Evolutionary conservation across 2,329 filamentous ascomycete species (phyloP).

Genomic region (Nannizziopsis arthrosporioides): DNA sequence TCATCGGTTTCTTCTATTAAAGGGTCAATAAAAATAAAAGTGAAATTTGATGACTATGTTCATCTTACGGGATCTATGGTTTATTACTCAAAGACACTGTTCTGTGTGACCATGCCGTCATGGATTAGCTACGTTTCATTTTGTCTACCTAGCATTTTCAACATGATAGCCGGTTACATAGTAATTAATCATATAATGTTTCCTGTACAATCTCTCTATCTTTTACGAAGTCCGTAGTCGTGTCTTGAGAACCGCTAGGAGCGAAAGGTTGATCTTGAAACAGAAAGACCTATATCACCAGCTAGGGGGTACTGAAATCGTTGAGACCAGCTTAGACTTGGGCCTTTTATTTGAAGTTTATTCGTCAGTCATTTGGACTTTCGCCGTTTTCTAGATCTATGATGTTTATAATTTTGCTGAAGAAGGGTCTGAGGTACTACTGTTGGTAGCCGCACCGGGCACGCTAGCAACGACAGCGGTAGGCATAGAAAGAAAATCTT

Average conservation of each 20-base stretch:
- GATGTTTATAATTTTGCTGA: neutral
- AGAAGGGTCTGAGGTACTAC: neutral
- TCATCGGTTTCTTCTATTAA: slow-evolving; percentile 99
- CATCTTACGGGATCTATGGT: slow-evolving; percentile 5
- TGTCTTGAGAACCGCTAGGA: too few species aligned
- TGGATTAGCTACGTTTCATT: neutral
- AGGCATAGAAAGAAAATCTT: slow-evolving; percentile 31
- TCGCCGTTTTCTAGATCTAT: neutral
- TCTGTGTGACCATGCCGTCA: neutral
- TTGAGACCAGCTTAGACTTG: too few species aligned
- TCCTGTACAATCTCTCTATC: too few species aligned
- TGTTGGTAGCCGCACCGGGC: slow-evolving; percentile 1
- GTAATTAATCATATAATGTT: too few species aligned
- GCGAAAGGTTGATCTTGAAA: too few species aligned
- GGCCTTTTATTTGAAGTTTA: too few species aligned
- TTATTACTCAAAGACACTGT: neutral
- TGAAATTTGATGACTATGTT: neutral
- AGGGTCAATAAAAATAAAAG: slow-evolving; percentile 13
- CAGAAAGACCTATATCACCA: too few species aligned
- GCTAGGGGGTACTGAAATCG: too few species aligned
- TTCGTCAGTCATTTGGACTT: too few species aligned
- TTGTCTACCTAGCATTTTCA: neutral
- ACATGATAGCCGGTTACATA: too few species aligned
- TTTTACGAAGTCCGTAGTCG: too few species aligned
- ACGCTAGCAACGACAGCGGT: slow-evolving; percentile 1